phyloP scores from a whole-genome alignment of 768 basidiomycete species.

The Boletus rubroflammeus region DNA sequence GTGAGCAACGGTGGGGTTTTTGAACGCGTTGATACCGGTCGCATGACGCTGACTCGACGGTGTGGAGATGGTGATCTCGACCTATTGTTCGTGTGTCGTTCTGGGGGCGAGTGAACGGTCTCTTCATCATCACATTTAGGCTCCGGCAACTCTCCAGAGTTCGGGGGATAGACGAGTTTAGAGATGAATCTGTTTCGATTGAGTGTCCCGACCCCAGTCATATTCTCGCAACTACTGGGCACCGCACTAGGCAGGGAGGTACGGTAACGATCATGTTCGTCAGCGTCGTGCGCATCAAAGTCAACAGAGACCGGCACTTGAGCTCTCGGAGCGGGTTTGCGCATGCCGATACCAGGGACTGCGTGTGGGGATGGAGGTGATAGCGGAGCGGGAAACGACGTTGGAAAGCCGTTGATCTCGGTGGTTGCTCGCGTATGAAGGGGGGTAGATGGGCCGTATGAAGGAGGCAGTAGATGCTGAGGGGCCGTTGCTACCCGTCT shows the following conservation, averaged over 20 bases:
- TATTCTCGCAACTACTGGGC: slow-evolving; percentile 49
- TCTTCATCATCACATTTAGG: slow-evolving; percentile 17
- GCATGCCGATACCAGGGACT: slow-evolving; percentile 40
- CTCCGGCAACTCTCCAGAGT: slow-evolving; percentile 8
- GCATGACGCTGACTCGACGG: slow-evolving; percentile 26
- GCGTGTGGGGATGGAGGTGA: slow-evolving; percentile 22
- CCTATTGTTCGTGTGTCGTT: slow-evolving; percentile 9
- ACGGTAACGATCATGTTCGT: slow-evolving; percentile 35
- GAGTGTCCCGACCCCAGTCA: slow-evolving; percentile 61
- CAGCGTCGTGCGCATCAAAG: slow-evolving; percentile 35
- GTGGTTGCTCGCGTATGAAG: slow-evolving; percentile 37
- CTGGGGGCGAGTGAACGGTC: slow-evolving; percentile 14
- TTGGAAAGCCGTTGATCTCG: slow-evolving; percentile 25
- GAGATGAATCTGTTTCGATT: slow-evolving; percentile 26
- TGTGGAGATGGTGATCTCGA: slow-evolving; percentile 28
- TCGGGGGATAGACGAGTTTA: slow-evolving; percentile 14
- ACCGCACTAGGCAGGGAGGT: slow-evolving; percentile 53
- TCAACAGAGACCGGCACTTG: slow-evolving; percentile 60
- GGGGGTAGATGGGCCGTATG: slow-evolving; percentile 12
- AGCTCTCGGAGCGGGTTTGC: slow-evolving; percentile 62
- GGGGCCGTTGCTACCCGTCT: slow-evolving; percentile 30
- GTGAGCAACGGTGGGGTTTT: slow-evolving; percentile 40
- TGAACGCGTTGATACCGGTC: slow-evolving; percentile 35
- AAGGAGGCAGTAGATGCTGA: slow-evolving; percentile 24
- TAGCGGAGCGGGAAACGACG: slow-evolving; percentile 14